Evolutionary conservation across 805 yeast species (phyloP), one percentile per base, ranked within the genome.

Genomic region (Candida taoyuanica): DNA sequence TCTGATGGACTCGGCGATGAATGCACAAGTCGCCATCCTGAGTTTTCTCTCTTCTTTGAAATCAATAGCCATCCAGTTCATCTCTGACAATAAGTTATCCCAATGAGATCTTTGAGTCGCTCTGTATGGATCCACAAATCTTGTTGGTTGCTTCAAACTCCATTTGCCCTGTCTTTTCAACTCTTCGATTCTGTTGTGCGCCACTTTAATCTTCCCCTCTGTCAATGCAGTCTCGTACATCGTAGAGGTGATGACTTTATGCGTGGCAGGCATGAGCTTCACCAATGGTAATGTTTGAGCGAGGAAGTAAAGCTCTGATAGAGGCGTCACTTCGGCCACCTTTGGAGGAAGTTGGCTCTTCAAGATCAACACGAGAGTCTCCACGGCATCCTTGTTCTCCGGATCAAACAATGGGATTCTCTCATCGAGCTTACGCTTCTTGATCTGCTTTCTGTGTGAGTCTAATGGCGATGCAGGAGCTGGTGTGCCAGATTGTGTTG

Each of bases 171-270:
- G 81, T 33, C 95, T 69, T 58, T 87, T 86, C 46, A 93, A 68
- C 58, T 91, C 98, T 55, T 91, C 98, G 33, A 93, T 89, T 44
- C 98, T 70, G 2, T 94, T 83, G 51, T 87, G 84, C 15, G 87
- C 78, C 9, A 88, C 96, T 0, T 95, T 85, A 3, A 91, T 79
- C 56, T 89, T 84, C 4, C 96, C 96, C 56, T 93, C 98, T 12
- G 86, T 74, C 24, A 89, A 65, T 0, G 95, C 85, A 51, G 83
- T 75, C 54, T 87, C 95, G 62, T 77, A 93, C 40, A 85, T 77
- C 36, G 86, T 91, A 0, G 98, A 85, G 23, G 88, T 77, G 27
- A 91, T 67, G 0, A 85, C 81, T 55, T 93, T 93, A 54, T 89
- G 96, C 4, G 96, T 78, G 23, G 88, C 74, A 0, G 95, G 87